Evolutionary conservation across 2,329 filamentous ascomycete species (phyloP), one percentile per base, ranked within the genome.

Genomic region (Parastagonospora avenae): DNA sequence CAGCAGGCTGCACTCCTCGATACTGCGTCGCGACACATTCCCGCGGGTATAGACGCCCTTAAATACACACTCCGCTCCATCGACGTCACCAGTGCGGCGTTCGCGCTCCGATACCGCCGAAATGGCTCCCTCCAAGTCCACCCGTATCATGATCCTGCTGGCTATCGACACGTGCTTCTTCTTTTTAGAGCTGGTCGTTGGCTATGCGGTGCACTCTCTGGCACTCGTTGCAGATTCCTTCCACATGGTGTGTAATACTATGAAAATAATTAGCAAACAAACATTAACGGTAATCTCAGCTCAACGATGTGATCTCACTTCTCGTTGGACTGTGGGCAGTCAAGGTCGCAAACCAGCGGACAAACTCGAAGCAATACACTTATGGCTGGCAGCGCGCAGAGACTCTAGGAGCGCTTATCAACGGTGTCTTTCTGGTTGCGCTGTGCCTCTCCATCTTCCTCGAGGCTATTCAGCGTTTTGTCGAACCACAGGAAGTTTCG

Each of bases 331-430:
- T 97, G 35, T 99, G 94, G 93, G 94, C 94, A 46, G 94, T 99
- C 47, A 90, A 88, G 56, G 90, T 95, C 43, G 91, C 92, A 24
- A 90, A 90, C 72, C 86, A 90, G 67, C 90, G 87, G 60, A 90
- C 88, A 0, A 82, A 74, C 52, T 95, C 92, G 8, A 92, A 96
- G 66, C 90, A 89, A 74, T 99, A 94, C 72, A 97, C 94, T 12
- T 99, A 97, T 74, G 94, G 94, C 50, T 99, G 92, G 90, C 89
- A 97, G 80, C 91, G 94, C 63, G 94, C 94, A 31, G 94, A 99
- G 80, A 97, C 96, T 9, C 82, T 99, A 5, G 94, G 94, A 68
- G 94, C 94, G 41, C 87, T 97, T 64, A 91, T 97, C 77, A 99
- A 99, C 68, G 94, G 94, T 61, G 93, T 97, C 39, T 99, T 99